Evolutionary conservation across 75 land plant genomes (phyloP).

Genomic region (Sequoia sempervirens): DNA sequence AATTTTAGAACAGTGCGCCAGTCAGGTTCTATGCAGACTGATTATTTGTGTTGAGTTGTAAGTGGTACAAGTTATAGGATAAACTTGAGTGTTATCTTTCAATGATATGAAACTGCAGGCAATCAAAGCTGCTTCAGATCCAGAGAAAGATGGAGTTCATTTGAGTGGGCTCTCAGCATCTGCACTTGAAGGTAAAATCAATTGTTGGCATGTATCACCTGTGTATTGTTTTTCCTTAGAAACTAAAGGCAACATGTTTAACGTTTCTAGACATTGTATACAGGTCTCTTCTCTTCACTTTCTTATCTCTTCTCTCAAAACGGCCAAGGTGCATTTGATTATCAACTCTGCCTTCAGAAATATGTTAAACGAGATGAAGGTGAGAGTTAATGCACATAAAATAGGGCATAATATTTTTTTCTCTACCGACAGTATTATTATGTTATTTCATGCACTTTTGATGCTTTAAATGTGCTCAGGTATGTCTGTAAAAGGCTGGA

Average conservation of each 20-base stretch:
- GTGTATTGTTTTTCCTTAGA: neutral
- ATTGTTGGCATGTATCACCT: neutral
- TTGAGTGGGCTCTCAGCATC: conserved; percentile 70
- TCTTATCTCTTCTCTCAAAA: conserved; percentile 63
- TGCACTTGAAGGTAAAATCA: conserved; percentile 60
- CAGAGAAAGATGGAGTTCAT: conserved; percentile 46
- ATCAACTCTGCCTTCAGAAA: conserved; percentile 68
- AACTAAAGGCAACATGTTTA: neutral
- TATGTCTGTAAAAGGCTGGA: conserved; percentile 43
- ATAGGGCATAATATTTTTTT: conserved; percentile 1
- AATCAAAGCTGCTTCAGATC: conserved; percentile 72
- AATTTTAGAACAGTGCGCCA: conserved; percentile 64
- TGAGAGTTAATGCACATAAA: conserved; percentile 15
- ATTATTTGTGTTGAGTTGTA: neutral
- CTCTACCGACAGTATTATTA: neutral
- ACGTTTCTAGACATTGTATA: neutral
- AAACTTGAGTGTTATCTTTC: conserved; percentile 4
- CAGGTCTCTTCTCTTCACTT: conserved; percentile 81
- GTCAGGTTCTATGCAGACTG: conserved; percentile 43
- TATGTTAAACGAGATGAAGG: conserved; percentile 72
- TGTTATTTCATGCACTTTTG: neutral
- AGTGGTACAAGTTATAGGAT: neutral
- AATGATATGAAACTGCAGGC: conserved; percentile 35
- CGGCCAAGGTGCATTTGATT: conserved; percentile 56
- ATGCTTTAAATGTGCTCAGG: conserved; percentile 25